Base-by-base conservation (phyloP, 805 yeast genomes). In the Nakazawaea anatomiae region DNA sequence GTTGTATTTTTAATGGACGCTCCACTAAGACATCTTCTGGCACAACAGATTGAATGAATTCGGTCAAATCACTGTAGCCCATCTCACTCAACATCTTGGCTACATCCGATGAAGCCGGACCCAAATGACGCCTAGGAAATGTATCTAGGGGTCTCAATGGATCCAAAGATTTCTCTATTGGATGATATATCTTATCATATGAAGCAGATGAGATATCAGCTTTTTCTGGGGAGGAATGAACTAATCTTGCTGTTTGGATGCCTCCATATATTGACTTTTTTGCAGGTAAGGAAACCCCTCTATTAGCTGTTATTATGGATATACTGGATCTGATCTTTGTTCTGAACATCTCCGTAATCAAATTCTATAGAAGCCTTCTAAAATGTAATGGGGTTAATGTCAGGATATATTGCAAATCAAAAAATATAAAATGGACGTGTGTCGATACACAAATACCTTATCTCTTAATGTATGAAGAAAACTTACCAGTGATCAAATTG, bases 71-170 rank as follows among this genome's bases (percentile, higher is more conserved):
- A 1, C 68, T 56, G 64, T 82, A 82, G 1, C 89, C 91, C 48
- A 91, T 72, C 9, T 75, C 66, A 3, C 67, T 54, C 48, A 94
- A 75, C 96, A 92, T 89, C 34, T 69, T 65, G 14, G 68, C 61
- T 18, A 86, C 87, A 55, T 89, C 82, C 0, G 57, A 60, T 0
- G 87, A 83, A 11, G 78, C 73, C 28, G 95, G 89, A 10, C 99
- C 99, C 52, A 92, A 73, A 68, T 94, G 99, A 60, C 98, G 87
- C 62, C 95, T 80, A 46, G 87, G 79, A 67, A 92, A 94, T 1
- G 94, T 84, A 64, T 94, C 99, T 52, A 88, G 73, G 3, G 79
- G 58, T 10, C 29, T 39, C 40, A 42, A 31, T 8, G 47, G 44
- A 12, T 27, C 40, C 11, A 18, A 4, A 10, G 53, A 35, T 7